Conservation (phyloP, 1,139 yeast genomes). For the Ogataea hybrid region DNA sequence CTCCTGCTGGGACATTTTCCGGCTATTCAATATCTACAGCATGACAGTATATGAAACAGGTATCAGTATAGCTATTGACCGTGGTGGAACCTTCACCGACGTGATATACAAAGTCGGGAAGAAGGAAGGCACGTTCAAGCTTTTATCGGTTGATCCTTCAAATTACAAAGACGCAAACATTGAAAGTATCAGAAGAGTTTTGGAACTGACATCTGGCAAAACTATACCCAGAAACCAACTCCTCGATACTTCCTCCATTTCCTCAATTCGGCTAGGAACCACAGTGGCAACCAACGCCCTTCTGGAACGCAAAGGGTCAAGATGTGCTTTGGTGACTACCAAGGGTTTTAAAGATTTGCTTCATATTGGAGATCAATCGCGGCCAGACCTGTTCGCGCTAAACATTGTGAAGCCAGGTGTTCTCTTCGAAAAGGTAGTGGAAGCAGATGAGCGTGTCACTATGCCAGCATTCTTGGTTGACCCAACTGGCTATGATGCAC, state of each 20-base stretch:
- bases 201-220: constrained; percentile 54
- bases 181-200: constrained; percentile 79
- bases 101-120: constrained; percentile 40
- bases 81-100: constrained; percentile 90
- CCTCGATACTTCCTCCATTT: constrained; percentile 44
- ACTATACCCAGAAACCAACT: constrained; percentile 47
- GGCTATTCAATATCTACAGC: neutral
- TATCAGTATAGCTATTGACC: constrained; percentile 20
- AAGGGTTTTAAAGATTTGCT: constrained; percentile 64
- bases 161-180: constrained; percentile 88
- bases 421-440: constrained; percentile 55
- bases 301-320: constrained; percentile 63
- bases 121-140: constrained; percentile 49
- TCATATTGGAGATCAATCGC: constrained; percentile 67
- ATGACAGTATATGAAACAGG: constrained; percentile 3
- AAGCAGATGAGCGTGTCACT: constrained; percentile 33
- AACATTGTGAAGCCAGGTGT: constrained; percentile 55
- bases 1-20: neutral
- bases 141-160: constrained; percentile 81
- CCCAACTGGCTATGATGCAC: constrained; percentile 12
- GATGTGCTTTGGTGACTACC: constrained; percentile 62
- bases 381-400: constrained; percentile 68
- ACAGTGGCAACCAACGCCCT: constrained; percentile 77
- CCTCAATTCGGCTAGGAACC: constrained; percentile 71
- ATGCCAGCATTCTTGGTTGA: constrained; percentile 33